Base-by-base conservation (phyloP, 768 basidiomycete species). In the Neoboletus subvelutipes region DNA sequence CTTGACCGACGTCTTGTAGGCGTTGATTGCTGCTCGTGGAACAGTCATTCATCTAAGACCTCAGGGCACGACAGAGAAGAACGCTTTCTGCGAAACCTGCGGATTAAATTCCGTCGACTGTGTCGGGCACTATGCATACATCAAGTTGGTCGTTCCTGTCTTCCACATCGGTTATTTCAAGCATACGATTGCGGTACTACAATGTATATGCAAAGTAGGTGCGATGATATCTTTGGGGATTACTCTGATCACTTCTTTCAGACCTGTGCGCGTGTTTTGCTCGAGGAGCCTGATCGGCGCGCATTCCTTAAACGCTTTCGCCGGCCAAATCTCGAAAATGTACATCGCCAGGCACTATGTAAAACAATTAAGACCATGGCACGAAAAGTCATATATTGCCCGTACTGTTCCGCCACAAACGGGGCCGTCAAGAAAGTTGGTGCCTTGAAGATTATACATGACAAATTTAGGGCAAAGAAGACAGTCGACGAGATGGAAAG, bases 151-250 rank as follows among this genome's bases (percentile, higher is more conserved):
- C 33, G 86, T 99, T 20, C 97, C 97, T 0, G 95, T 98, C 20
- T 99, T 98, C 72, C 97, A 99, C 70, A 93, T 98, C 55, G 97
- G 97, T 8, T 99, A 93, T 74, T 98, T 99, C 78, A 92, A 94
- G 71, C 94, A 98, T 64, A 92, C 90, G 18, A 93, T 98, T 57
- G 83, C 83, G 26, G 89, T 98, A 61, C 81, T 98, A 1, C 97
- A 98, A 69, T 90, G 90, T 63, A 94, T 98, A 62, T 99, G 97
- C 83, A 99, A 99, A 77, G 95, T 94, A 49, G 10, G 54, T 40
- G 13, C 5, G 9, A 29, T 45, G 13, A 40, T 26, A 5, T 50
- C 15, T 22, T 5, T 5, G 15, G 8, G 7, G 15, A 28, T 33
- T n/a, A 18, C 24, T 18, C 45, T 61, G 22, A 66, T 42, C 29